These are phyloP conservation scores for Microbotryum lychnidis-dioicae DNA, from an alignment of 1,284 basidiomycete genomes.

Conservation along the genomic window DNA sequence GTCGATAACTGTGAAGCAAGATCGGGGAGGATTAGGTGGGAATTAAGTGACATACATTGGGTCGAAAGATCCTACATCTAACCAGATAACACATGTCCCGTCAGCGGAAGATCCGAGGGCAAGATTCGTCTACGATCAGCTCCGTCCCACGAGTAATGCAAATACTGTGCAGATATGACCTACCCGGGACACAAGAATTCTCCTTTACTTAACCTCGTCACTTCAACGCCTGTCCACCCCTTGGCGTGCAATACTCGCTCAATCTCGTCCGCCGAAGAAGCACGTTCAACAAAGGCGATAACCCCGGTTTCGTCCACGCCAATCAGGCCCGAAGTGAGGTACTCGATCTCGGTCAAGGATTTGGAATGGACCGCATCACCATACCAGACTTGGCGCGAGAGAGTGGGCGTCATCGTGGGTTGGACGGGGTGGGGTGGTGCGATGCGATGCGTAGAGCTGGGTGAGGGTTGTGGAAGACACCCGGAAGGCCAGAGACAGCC, in stretches of 20 bases:
- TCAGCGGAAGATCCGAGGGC: no score
- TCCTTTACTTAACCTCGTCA: conserved; percentile 52
- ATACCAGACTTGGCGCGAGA: conserved; percentile 48
- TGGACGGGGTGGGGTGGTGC: no score
- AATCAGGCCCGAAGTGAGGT: conserved; percentile 54
- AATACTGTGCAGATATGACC: not conserved
- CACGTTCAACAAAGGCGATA: conserved; percentile 59
- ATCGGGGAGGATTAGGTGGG: not conserved
- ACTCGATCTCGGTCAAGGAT: conserved; percentile 50
- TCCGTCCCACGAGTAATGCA: no score
- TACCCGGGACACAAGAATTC: conserved; percentile 78
- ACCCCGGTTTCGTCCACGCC: conserved; percentile 53
- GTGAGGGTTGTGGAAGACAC: no score
- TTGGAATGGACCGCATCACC: conserved; percentile 60
- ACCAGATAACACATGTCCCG: no score
- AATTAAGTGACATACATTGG: no score
- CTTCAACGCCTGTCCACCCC: conserved; percentile 38
- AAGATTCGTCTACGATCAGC: no score
- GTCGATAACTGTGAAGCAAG: conserved; percentile 46
- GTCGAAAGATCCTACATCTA: no score
- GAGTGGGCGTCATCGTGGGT: not conserved
- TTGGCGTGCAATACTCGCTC: conserved; percentile 42
- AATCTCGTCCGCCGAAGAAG: conserved; percentile 45
- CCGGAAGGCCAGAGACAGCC: no score
- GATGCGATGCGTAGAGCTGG: no score